Conservation (phyloP, 2,329 filamentous ascomycete genomes). For the Coleophoma crateriformis region DNA sequence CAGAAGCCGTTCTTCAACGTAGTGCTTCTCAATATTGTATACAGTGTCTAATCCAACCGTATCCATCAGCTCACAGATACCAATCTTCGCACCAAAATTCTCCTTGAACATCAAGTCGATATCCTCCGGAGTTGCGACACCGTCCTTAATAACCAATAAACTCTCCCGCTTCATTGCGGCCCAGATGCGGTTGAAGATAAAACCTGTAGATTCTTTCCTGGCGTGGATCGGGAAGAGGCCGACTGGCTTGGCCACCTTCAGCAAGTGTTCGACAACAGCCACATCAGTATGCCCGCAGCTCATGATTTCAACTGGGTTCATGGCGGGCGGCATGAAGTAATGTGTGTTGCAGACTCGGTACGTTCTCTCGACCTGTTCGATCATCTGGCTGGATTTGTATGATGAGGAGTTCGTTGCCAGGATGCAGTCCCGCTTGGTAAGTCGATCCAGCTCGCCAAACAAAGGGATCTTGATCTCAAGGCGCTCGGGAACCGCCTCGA, state of each 20-base stretch:
- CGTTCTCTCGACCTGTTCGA: conserved; percentile 29
- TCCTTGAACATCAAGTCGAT: conserved; percentile 31
- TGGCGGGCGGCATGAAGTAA: conserved; percentile 29
- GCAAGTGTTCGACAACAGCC: conserved; percentile 22
- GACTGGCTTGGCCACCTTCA: conserved; percentile 23
- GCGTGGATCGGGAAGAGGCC: conserved; percentile 32
- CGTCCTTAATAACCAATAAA: conserved; percentile 28
- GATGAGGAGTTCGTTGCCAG: conserved; percentile 43
- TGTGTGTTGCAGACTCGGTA: conserved; percentile 36
- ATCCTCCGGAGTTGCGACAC: conserved; percentile 28
- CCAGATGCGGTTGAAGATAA: conserved; percentile 36
- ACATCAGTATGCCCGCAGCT: conserved; percentile 27
- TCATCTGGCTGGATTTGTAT: conserved; percentile 36
- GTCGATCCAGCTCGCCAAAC: conserved; percentile 32
- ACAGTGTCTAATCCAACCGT: conserved; percentile 34
- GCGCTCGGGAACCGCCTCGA: conserved; percentile 37
- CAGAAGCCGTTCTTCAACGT: conserved; percentile 24
- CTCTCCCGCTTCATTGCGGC: conserved; percentile 36
- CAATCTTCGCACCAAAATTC: conserved; percentile 26
- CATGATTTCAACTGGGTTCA: conserved; percentile 32
- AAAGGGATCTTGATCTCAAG: conserved; percentile 34
- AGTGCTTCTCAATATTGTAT: conserved; percentile 33
- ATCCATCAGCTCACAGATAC: conserved; percentile 35
- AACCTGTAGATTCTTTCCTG: conserved; percentile 29
- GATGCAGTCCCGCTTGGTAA: conserved; percentile 29